Conservation (phyloP, 2,329 filamentous ascomycete genomes). For the Aspergillus amoenus region DNA sequence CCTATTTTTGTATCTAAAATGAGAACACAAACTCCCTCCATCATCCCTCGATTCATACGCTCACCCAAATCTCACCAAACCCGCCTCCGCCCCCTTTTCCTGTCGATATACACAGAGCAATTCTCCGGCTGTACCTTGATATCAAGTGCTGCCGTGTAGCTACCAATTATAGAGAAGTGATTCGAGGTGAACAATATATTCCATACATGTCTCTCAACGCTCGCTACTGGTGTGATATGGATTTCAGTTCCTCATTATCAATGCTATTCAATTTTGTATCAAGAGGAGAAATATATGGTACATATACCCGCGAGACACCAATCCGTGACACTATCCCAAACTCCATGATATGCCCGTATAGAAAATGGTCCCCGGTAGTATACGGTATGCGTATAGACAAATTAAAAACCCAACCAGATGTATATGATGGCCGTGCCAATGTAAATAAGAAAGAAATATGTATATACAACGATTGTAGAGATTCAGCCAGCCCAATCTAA, state of each 20-base stretch:
- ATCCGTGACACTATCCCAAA: background rate
- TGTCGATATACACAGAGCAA: constrained; percentile 14
- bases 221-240: background rate
- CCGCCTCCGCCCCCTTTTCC: constrained; percentile 1
- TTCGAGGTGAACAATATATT: background rate
- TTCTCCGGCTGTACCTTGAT: background rate
- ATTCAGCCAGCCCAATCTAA: background rate
- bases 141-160: constrained; percentile 1
- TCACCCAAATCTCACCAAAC: constrained; percentile 18
- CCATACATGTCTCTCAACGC: background rate
- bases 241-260: background rate
- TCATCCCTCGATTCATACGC: constrained; percentile 10
- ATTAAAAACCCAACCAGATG: background rate
- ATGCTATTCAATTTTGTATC: background rate
- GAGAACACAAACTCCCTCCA: constrained; percentile 10
- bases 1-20: constrained; percentile 3
- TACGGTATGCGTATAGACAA: background rate
- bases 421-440: background rate
- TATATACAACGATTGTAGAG: background rate
- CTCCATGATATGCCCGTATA: background rate
- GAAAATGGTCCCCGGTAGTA: background rate
- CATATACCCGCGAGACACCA: background rate
- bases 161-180: background rate
- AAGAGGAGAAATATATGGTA: background rate
- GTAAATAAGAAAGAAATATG: too few relatives aligned